Percentiles rank a stretch among this genome's conserved stretches.
phyloP scores from a whole-genome alignment of 1,284 basidiomycete species.

The Bondarzewia mesenterica region DNA sequence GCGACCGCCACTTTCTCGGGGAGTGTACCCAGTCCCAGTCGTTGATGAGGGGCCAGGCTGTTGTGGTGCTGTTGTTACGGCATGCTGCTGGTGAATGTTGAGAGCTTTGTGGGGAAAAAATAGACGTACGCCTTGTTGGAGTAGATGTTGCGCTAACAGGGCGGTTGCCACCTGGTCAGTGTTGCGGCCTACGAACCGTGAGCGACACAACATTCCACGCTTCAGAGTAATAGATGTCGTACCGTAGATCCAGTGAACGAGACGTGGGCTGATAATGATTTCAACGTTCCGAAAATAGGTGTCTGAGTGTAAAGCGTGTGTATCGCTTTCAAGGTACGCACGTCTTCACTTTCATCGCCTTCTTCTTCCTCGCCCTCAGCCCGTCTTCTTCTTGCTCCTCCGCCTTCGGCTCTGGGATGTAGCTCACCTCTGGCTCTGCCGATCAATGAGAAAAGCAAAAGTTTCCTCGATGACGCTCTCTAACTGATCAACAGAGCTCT shows the following conservation, averaged over 20 bases:
- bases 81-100: not conserved
- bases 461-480: too few species aligned
- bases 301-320: not conserved
- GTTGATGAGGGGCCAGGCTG: conserved; percentile 60
- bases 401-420: conserved; percentile 11
- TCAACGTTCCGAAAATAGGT: conserved; percentile 61
- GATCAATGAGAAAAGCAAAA: conserved; percentile 16
- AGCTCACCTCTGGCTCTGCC: conserved; percentile 22
- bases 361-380: conserved; percentile 23
- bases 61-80: conserved; percentile 14
- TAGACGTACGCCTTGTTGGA: conserved; percentile 39
- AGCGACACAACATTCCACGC: conserved; percentile 10
- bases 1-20: conserved; percentile 58
- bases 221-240: too few species aligned
- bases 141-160: conserved; percentile 24
- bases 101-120: not conserved
- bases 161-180: conserved; percentile 17
- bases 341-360: conserved; percentile 36
- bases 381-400: conserved; percentile 34
- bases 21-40: conserved; percentile 89
- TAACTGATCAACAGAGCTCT: not conserved
- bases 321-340: conserved; percentile 19
- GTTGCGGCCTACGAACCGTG: conserved; percentile 18
- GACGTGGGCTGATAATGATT: conserved; percentile 67
- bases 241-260: conserved; percentile 71